Conservation (phyloP, 495 filamentous ascomycete genomes). For the Talaromyces liani region DNA sequence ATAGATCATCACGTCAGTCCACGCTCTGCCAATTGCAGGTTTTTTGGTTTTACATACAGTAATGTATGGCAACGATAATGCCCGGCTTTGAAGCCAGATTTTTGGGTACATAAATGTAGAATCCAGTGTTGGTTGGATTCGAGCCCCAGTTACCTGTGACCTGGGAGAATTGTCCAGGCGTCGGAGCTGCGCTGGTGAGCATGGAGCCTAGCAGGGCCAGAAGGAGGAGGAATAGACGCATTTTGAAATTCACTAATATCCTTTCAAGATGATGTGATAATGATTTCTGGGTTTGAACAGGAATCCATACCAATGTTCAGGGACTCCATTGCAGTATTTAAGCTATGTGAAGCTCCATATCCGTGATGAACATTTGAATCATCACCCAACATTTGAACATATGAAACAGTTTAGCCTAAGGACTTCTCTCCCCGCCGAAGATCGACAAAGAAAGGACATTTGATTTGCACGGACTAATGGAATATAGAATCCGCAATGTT, state of each 20-base stretch:
- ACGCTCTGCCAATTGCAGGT: neutral
- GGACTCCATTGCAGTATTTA: neutral
- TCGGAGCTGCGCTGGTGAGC: neutral
- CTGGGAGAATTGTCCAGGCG: neutral
- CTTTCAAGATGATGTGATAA: neutral
- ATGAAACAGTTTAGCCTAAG: neutral
- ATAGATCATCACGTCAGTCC: neutral
- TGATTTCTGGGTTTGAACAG: neutral
- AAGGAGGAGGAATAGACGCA: neutral
- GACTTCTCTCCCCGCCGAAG: neutral
- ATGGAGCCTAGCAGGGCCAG: neutral
- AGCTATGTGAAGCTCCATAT: neutral
- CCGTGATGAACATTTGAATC: neutral
- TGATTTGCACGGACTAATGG: constrained; percentile 2
- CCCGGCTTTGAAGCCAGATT: constrained; percentile 28
- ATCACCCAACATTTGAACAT: neutral
- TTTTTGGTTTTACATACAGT: neutral
- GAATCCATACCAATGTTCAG: neutral
- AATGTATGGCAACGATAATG: constrained; percentile 28
- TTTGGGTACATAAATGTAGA: constrained; percentile 26
- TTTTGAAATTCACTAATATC: neutral
- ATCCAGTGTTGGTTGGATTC: constrained; percentile 5
- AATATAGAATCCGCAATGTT: neutral
- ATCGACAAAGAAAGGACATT: neutral
- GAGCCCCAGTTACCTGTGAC: constrained; percentile 3